Evolutionary conservation across 2,329 filamentous ascomycete species (phyloP).

Genomic region (Geosmithia morbida): DNA sequence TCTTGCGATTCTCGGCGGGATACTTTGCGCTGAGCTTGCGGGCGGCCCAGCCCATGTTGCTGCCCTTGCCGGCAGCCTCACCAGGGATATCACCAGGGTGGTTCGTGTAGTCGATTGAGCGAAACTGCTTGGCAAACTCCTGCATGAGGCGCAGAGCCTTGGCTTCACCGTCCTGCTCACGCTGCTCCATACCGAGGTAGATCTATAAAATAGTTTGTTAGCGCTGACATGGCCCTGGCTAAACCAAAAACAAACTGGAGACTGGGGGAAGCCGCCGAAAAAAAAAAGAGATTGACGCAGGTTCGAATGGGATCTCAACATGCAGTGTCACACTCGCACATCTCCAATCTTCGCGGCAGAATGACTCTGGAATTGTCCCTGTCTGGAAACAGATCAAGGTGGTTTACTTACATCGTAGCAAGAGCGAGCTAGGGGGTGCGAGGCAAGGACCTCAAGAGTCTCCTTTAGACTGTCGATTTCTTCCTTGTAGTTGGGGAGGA

Average conservation of each 20-base stretch:
- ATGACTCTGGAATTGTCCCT: no score
- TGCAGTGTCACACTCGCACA: background rate
- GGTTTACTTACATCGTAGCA: slow-evolving; percentile 51
- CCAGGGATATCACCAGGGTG: slow-evolving; percentile 52
- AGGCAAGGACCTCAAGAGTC: slow-evolving; percentile 54
- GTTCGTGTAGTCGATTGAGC: slow-evolving; percentile 50
- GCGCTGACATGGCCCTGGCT: background rate
- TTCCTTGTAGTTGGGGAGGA: slow-evolving; percentile 64
- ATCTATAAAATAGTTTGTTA: slow-evolving; percentile 28
- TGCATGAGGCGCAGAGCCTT: slow-evolving; percentile 50
- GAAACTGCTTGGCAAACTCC: slow-evolving; percentile 50
- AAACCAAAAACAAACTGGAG: background rate
- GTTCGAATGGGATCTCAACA: background rate
- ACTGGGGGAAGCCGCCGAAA: background rate
- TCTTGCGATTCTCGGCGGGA: slow-evolving; percentile 31
- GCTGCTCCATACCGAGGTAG: slow-evolving; percentile 59
- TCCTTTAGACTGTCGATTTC: slow-evolving; percentile 53
- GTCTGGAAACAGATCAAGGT: background rate
- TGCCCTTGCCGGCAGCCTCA: slow-evolving; percentile 60
- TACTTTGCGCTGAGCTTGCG: slow-evolving; percentile 51
- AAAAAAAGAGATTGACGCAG: background rate
- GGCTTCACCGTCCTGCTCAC: slow-evolving; percentile 43
- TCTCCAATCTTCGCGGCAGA: no score
- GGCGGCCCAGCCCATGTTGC: slow-evolving; percentile 59
- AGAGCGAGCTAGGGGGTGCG: slow-evolving; percentile 45